Conservation (phyloP, 352 stramenopile species). For the Globisporangium heterothallicum region DNA sequence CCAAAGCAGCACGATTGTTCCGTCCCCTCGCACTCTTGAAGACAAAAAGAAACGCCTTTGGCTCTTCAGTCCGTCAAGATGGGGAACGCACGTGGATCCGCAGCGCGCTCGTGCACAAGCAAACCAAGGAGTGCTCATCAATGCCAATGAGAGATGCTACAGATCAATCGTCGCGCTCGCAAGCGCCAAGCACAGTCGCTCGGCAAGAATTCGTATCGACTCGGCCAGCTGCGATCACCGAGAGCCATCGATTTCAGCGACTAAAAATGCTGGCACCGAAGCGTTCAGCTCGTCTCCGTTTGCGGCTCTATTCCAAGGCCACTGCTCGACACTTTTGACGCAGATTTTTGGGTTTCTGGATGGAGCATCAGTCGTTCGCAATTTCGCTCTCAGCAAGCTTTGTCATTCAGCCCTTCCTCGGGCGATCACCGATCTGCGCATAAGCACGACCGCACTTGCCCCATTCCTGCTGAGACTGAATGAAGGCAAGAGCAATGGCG, state of each 20-base stretch:
- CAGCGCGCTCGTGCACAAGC: not conserved
- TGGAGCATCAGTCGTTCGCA: conserved; percentile 11
- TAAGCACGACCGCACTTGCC: conserved; percentile 4
- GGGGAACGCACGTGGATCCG: not conserved
- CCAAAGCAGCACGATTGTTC: not conserved
- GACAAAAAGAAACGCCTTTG: conserved; percentile 15
- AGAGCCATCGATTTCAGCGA: not conserved
- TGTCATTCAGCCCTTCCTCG: conserved; percentile 12
- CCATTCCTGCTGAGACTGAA: conserved; percentile 5
- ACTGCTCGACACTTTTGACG: conserved; percentile 8
- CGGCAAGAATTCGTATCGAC: not conserved
- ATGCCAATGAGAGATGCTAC: conserved; percentile 16
- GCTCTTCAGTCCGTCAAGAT: conserved; percentile 19
- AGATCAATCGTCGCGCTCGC: conserved; percentile 9
- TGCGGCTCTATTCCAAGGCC: conserved; percentile 11
- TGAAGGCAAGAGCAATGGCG: not conserved
- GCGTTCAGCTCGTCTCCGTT: not conserved
- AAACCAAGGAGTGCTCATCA: conserved; percentile 15
- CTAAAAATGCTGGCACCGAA: not conserved
- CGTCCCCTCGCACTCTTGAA: not conserved
- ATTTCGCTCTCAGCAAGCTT: conserved; percentile 15
- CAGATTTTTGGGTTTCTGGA: conserved; percentile 19
- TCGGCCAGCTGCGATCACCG: not conserved
- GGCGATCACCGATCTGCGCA: conserved; percentile 17
- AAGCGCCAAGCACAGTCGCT: not conserved